Evolutionary conservation across 1,139 yeast species (phyloP), one percentile per base, ranked within the genome.

Genomic region (Blastobotrys aristatus): DNA sequence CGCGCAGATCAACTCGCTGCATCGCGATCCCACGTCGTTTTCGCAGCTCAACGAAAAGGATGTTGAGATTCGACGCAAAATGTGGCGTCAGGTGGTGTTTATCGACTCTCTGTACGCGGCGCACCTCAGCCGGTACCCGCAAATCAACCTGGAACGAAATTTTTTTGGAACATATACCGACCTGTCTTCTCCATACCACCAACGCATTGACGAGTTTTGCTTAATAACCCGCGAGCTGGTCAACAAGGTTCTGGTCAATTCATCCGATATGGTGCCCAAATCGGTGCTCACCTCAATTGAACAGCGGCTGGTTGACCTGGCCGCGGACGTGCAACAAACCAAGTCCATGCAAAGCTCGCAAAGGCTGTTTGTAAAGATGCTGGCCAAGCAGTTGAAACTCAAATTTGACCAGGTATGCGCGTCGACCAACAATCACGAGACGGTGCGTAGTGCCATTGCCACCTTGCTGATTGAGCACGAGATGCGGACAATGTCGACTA

Each of bases 1-100:
- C 13, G 49, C 58, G 14, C 41, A 42, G 31, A 43, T 53, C 26
- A 51, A 51, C 7, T 59, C 58, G 1, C 52, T 57, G 17, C 58
- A 57, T 35, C 46, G 59, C 7, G 59, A 57, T 49, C 58, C 59
- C 1, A 40, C 30, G 16, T 46, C 39, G 20, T 48, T 48, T 32
- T 47, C 36, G 17, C 46, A 42, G 8, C 14, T 34, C 4, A 33
- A 31, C 16, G 18, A 21, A 11, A 13, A 18, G 10, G 52, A 50
- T 8, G 40, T 48, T 18, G 48, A 44, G 18, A 20, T 54, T 33
- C 50, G 60, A 55, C 48, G 57, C 17, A 43, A 44, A 27, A 38
- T 57, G 38, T 57, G 60, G 59, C 48, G 55, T 32, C 57, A 56
- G 43, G 51, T 49, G 20, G 45, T 57, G 4, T 45, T 50, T 14